A percentile compares a stretch with the other conserved stretches of the same genome.
Conservation (phyloP, 2,329 filamentous ascomycete species). For the Nemania sp. region DNA sequence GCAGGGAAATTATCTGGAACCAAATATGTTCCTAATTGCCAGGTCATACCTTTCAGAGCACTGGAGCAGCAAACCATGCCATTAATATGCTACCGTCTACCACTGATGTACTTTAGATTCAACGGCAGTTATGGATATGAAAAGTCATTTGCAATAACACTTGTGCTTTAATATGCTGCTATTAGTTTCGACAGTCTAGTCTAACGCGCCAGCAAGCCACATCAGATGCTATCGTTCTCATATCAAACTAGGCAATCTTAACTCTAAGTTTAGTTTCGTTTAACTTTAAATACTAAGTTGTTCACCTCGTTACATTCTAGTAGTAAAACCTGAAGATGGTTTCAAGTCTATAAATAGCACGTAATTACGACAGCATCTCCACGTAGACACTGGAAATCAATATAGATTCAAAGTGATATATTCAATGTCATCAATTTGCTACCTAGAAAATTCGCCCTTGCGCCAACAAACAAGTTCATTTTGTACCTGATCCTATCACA, state of each 20-base stretch:
- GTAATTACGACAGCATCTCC: neutral
- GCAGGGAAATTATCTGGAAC: conserved; percentile 7
- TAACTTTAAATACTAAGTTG: neutral
- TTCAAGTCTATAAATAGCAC: no score
- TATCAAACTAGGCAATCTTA: neutral
- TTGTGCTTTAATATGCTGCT: neutral
- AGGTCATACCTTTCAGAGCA: conserved; percentile 6
- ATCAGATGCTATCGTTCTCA: neutral
- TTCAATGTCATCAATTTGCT: neutral
- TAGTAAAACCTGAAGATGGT: no score
- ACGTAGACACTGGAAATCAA: neutral
- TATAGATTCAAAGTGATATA: neutral
- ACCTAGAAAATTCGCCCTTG: neutral
- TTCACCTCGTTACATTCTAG: neutral
- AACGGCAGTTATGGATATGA: conserved; percentile 13
- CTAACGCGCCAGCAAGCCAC: neutral
- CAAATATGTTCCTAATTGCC: conserved; percentile 5
- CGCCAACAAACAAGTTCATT: conserved; percentile 1
- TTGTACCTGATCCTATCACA: neutral
- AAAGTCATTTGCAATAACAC: conserved; percentile 7
- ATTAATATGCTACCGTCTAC: conserved; percentile 4
- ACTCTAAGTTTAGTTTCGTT: neutral
- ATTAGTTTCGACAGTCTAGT: neutral
- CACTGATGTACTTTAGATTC: conserved; percentile 12
- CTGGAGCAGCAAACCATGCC: neutral